Conservation (phyloP, 495 filamentous ascomycete genomes). For the Aspergillus carlsbadensis region DNA sequence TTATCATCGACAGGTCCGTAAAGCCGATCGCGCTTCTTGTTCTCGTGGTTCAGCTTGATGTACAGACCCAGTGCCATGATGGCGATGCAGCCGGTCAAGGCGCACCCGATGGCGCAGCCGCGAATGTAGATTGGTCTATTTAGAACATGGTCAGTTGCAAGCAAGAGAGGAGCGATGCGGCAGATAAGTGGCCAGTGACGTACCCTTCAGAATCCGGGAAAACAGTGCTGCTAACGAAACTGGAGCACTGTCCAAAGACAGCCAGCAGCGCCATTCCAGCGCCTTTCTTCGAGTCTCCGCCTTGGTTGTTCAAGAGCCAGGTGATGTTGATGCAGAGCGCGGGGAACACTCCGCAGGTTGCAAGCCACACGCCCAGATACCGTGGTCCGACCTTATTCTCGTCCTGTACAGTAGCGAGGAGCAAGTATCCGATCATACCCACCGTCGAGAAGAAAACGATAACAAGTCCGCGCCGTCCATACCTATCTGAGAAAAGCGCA, state of each 20-base stretch:
- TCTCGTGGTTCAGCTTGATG: slow-evolving; percentile 26
- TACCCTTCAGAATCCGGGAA: slow-evolving; percentile 24
- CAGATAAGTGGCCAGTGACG: neutral
- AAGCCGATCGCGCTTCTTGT: slow-evolving; percentile 26
- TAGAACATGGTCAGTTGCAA: neutral
- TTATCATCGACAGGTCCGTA: slow-evolving; percentile 25
- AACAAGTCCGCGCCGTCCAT: slow-evolving; percentile 59
- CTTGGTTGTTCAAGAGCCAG: slow-evolving; percentile 63
- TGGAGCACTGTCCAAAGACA: slow-evolving; percentile 33
- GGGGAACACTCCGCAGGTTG: slow-evolving; percentile 61
- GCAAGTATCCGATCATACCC: slow-evolving; percentile 65
- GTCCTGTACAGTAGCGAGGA: slow-evolving; percentile 50
- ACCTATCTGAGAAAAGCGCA: slow-evolving; percentile 63
- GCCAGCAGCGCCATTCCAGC: slow-evolving; percentile 31
- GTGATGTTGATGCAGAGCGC: slow-evolving; percentile 61
- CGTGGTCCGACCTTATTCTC: slow-evolving; percentile 45
- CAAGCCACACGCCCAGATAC: slow-evolving; percentile 63
- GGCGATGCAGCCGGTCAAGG: slow-evolving; percentile 28
- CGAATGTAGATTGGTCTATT: slow-evolving; percentile 24
- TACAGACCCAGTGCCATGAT: slow-evolving; percentile 28
- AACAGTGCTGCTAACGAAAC: slow-evolving; percentile 27
- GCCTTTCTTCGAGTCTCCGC: slow-evolving; percentile 47
- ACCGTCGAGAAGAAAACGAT: slow-evolving; percentile 57
- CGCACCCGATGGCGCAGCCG: slow-evolving; percentile 30
- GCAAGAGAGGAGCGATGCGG: neutral